Conservation (phyloP, 495 filamentous ascomycete species). For the Xylaria acuta region DNA sequence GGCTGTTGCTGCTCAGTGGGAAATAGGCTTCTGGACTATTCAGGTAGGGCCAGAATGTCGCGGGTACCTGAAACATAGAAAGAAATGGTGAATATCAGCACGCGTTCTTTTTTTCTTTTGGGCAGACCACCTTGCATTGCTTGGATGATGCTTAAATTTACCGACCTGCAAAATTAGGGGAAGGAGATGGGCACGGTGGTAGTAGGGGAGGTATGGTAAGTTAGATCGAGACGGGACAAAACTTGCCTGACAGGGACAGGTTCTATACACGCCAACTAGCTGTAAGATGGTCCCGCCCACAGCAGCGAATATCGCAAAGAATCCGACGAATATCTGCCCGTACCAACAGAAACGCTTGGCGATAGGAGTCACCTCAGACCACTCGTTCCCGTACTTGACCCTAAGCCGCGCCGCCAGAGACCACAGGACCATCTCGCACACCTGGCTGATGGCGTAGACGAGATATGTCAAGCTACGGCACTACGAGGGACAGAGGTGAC, state of each 20-base stretch:
- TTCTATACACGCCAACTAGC: constrained; percentile 47
- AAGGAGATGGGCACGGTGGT: background rate
- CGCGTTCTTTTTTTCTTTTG: background rate
- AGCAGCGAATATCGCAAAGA: constrained; percentile 42
- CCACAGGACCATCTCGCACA: constrained; percentile 45
- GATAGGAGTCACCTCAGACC: constrained; percentile 30
- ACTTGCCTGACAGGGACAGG: constrained; percentile 43
- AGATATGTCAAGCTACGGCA: constrained; percentile 52
- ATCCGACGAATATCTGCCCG: constrained; percentile 39
- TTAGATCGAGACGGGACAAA: background rate
- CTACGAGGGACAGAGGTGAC: background rate
- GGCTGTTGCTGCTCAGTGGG: constrained; percentile 34
- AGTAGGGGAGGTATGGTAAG: background rate
- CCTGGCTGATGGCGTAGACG: constrained; percentile 48
- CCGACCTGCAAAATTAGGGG: background rate
- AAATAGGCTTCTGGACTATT: constrained; percentile 31
- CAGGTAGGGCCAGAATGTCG: constrained; percentile 33
- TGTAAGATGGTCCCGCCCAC: constrained; percentile 49
- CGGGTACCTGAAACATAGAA: constrained; percentile 29
- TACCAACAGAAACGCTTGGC: constrained; percentile 38
- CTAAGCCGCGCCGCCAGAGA: constrained; percentile 30
- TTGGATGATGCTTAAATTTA: background rate
- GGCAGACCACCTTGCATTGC: background rate
- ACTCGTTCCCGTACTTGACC: constrained; percentile 35
- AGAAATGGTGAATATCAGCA: constrained; percentile 9